Evolutionary conservation across 2,329 filamentous ascomycete species (phyloP).

Genomic region (Monilinia fructigena): DNA sequence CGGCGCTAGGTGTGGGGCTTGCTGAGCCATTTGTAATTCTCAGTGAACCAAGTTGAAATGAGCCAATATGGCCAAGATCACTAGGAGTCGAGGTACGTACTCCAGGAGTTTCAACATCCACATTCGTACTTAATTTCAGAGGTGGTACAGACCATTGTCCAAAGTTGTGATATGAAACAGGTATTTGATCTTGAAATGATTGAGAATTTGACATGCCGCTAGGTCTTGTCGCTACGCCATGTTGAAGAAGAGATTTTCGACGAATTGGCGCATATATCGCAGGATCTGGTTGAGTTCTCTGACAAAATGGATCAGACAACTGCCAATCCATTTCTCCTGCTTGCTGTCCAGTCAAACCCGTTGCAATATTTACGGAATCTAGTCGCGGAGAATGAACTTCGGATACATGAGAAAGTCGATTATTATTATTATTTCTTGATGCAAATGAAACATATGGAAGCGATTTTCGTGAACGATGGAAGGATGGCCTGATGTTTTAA

Average conservation of each 20-base stretch:
- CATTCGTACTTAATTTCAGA: conserved; percentile 17
- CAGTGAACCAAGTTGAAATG: conserved; percentile 61
- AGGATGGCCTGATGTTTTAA: conserved; percentile 5
- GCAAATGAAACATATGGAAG: conserved; percentile 30
- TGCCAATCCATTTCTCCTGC: conserved; percentile 20
- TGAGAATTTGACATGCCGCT: conserved; percentile 21
- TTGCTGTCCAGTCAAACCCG: conserved; percentile 18
- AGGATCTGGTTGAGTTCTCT: conserved; percentile 31
- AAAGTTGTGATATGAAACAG: conserved; percentile 13
- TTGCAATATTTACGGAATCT: conserved; percentile 21
- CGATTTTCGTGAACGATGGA: conserved; percentile 30
- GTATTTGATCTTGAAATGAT: conserved; percentile 24
- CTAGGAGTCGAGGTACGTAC: conserved; percentile 47
- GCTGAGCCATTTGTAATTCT: conserved; percentile 60
- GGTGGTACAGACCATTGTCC: conserved; percentile 18
- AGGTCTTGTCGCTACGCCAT: conserved; percentile 39
- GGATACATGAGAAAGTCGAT: conserved; percentile 36
- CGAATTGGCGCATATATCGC: conserved; percentile 36
- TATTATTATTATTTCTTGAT: conserved; percentile 27
- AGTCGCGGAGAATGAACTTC: conserved; percentile 30
- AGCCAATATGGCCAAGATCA: conserved; percentile 57
- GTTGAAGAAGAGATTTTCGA: conserved; percentile 37
- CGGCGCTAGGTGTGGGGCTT: conserved; percentile 50
- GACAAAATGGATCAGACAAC: conserved; percentile 15
- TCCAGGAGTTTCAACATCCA: conserved; percentile 12